These are phyloP conservation scores for Phialophora tarda DNA, from an alignment of 2,329 filamentous ascomycete genomes.

Conservation along the genomic window DNA sequence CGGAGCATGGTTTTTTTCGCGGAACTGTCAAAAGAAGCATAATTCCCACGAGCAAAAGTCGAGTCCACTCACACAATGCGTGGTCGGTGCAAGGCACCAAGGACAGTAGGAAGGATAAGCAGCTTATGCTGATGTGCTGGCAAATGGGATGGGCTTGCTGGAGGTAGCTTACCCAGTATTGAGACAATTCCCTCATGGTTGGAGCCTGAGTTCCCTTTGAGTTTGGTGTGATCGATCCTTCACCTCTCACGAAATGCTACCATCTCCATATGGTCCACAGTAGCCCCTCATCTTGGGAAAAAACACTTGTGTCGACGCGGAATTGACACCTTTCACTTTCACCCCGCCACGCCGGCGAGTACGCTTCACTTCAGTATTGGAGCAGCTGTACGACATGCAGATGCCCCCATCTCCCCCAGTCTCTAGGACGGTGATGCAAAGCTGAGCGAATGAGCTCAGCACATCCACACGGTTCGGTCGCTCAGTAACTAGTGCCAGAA, in stretches of 20 bases:
- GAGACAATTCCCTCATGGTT: constrained; percentile 2
- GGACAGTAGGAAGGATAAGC: constrained; percentile 9
- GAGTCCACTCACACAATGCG: not conserved
- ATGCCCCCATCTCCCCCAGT: not conserved
- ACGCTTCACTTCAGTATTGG: not conserved
- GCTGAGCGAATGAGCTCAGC: not conserved
- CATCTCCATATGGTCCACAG: not conserved
- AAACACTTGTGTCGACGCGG: not conserved
- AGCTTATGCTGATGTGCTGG: not conserved
- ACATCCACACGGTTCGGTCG: not conserved
- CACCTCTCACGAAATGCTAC: not conserved
- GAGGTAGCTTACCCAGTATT: not conserved
- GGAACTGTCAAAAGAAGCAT: not conserved
- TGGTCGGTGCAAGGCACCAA: constrained; percentile 2
- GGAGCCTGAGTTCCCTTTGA: not conserved
- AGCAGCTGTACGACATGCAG: not conserved
- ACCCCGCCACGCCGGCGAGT: not conserved
- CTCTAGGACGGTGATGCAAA: not conserved
- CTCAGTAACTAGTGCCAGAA: not conserved
- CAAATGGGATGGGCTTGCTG: not conserved
- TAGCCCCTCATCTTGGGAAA: not conserved
- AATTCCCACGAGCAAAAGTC: not conserved
- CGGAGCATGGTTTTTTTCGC: not conserved
- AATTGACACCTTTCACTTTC: not conserved
- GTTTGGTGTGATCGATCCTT: not conserved